Evolutionary conservation across 495 filamentous ascomycete genomes (phyloP).

Genomic region (Penicillium ucsense): DNA sequence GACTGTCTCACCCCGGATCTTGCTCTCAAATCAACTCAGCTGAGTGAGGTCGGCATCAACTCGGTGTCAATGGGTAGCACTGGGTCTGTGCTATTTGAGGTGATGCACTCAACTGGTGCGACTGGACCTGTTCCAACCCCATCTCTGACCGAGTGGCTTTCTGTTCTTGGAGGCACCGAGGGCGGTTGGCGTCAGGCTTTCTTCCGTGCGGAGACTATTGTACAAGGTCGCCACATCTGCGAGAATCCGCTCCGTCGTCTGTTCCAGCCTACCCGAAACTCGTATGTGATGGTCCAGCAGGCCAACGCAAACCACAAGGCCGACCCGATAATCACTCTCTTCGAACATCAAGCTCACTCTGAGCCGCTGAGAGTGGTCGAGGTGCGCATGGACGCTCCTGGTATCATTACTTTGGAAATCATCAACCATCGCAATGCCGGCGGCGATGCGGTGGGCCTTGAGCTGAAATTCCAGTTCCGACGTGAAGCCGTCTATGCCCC

Average conservation of each 20-base stretch:
- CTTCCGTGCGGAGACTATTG: conserved; percentile 82
- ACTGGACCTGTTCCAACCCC: conserved; percentile 65
- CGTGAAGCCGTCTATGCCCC: conserved; percentile 92
- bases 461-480: conserved; percentile 79
- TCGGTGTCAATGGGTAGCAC: not conserved
- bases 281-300: conserved; percentile 68
- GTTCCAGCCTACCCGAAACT: conserved; percentile 71
- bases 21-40: conserved; percentile 51
- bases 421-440: conserved; percentile 82
- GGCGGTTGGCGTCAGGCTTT: conserved; percentile 74
- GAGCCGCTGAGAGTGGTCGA: conserved; percentile 74
- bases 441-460: conserved; percentile 64
- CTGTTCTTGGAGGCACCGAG: not conserved
- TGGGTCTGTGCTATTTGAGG: not conserved
- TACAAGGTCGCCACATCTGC: conserved; percentile 92
- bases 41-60: conserved; percentile 58
- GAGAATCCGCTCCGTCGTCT: conserved; percentile 89
- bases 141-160: not conserved
- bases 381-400: conserved; percentile 59
- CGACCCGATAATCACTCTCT: conserved; percentile 48
- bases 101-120: conserved; percentile 52
- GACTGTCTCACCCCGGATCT: conserved; percentile 70
- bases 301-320: not conserved
- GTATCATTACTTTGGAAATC: conserved; percentile 74
- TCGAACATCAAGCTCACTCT: conserved; percentile 29